A percentile compares a stretch with the other conserved stretches of the same genome.
These are phyloP conservation scores for Cryphonectria radicalis DNA, from an alignment of 2,329 filamentous ascomycete genomes.

Conservation along the genomic window DNA sequence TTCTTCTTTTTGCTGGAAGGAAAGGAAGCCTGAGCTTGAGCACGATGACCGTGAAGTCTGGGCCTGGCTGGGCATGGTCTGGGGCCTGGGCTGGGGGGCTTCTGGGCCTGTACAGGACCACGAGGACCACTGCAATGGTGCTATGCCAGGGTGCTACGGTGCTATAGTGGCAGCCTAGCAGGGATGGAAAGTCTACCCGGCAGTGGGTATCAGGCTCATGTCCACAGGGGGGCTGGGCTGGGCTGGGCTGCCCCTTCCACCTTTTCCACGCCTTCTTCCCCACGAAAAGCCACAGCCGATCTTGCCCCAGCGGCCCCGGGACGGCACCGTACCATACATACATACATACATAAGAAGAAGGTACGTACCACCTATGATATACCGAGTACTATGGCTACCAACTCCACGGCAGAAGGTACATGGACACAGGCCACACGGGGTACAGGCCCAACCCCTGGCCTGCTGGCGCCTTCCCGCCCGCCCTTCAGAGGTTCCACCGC, in stretches of 20 bases:
- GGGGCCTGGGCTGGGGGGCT: not conserved
- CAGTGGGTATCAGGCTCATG: not conserved
- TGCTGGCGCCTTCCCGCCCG: constrained; percentile 7
- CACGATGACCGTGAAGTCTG: not conserved
- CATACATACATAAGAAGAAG: not conserved
- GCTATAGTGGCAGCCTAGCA: not conserved
- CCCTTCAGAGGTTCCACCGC: not conserved
- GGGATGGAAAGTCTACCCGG: not conserved
- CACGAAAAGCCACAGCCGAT: constrained; percentile 13
- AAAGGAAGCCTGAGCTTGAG: not conserved
- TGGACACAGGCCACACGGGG: not conserved
- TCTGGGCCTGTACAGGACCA: not conserved
- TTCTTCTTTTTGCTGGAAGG: not conserved
- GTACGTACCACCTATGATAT: not conserved
- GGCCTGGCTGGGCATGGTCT: not conserved
- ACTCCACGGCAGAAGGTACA: not conserved
- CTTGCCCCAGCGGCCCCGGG: constrained; percentile 6
- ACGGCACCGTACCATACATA: not conserved
- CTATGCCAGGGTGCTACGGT: not conserved
- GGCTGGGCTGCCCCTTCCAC: constrained; percentile 1
- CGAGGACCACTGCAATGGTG: not conserved
- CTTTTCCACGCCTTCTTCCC: constrained; percentile 1
- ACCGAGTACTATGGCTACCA: constrained; percentile 7
- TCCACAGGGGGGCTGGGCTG: constrained; percentile 2
- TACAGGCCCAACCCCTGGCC: not conserved